Evolutionary conservation across 495 filamentous ascomycete species (phyloP), one percentile per base, ranked within the genome.

Genomic region (Penicillium bialowiezense): DNA sequence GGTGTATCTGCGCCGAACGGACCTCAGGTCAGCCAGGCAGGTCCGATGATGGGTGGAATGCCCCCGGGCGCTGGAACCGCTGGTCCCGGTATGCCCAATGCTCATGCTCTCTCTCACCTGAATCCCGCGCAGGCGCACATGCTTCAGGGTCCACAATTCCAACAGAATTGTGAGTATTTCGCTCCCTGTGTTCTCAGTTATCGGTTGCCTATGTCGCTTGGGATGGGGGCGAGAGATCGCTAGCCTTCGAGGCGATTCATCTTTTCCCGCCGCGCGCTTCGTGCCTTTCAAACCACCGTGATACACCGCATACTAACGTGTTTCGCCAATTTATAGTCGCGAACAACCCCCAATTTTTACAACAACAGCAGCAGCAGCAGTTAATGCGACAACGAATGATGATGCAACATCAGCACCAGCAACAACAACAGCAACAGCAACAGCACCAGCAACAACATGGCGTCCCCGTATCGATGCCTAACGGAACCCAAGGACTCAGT

Each of bases 21-120:
- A 32, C 81, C 83, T 40, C 90, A 93, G 57, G 88, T 91, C 28
- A 89, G 79, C 59, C 87, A 91, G 51, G 79, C 84, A 21, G 86
- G 85, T 19, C 83, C 87, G 50, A 82, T 86, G 79, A 84, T 92
- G 86, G 87, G 72, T 46, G 85, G 81, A 7, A 91, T 95, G 83
- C 87, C 88, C 56, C 87, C 86, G 37, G 88, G 81, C 38, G 77
- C 74, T 46, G 72, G 68, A 38, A 74, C 73, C 21, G 66, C 67
- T 33, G 74, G 68, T 32, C 73, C 76, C 52, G 74, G 81, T 36
- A 78, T 77, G 28, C 88, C 85, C 6, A 90, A 84, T 68, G 80
- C 83, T 44, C 89, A 93, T 67, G 89, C 88, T 32, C 65, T 95
- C 52, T 85, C 85, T 39, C 90, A 95, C 59, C 70, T 96, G 44